Conservation (phyloP, 805 yeast species). For the Sugiyamaella floridensis region DNA sequence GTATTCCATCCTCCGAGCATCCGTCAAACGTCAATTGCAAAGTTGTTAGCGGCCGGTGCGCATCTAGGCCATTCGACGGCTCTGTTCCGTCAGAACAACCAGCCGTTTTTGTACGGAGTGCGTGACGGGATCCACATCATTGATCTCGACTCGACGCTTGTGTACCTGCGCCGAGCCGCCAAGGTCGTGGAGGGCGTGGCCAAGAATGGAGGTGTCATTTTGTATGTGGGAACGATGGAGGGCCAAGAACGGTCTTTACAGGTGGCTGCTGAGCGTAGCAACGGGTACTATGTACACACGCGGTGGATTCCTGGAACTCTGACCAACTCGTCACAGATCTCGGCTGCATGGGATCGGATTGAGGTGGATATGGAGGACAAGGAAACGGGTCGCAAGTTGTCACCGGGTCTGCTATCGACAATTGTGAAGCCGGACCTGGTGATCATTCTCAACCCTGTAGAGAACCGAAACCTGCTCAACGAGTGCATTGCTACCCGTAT, state of each 20-base stretch:
- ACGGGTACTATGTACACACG: conserved; percentile 73
- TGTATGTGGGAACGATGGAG: conserved; percentile 77
- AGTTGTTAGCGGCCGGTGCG: conserved; percentile 83
- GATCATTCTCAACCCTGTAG: conserved; percentile 79
- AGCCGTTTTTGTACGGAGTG: conserved; percentile 80
- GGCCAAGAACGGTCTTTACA: conserved; percentile 71
- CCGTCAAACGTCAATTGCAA: conserved; percentile 55
- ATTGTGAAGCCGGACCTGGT: conserved; percentile 84
- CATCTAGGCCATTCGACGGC: conserved; percentile 89
- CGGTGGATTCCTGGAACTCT: conserved; percentile 95
- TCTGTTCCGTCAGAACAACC: conserved; percentile 62
- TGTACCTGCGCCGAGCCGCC: conserved; percentile 72
- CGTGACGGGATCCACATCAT: conserved; percentile 89
- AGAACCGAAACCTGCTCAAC: conserved; percentile 67
- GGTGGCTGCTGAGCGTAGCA: conserved; percentile 68
- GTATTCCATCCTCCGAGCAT: conserved; percentile 51
- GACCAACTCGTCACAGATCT: conserved; percentile 71
- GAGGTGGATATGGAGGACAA: conserved; percentile 72
- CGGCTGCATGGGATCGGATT: conserved; percentile 51
- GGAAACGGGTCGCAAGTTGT: conserved; percentile 54
- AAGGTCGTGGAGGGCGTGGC: conserved; percentile 78
- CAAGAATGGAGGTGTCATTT: conserved; percentile 73
- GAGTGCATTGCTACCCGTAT: conserved; percentile 79
- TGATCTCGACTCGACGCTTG: conserved; percentile 77
- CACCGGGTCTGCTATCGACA: conserved; percentile 39